phyloP scores from a whole-genome alignment of 1,284 basidiomycete genomes.

The Ganoderma boninense region DNA sequence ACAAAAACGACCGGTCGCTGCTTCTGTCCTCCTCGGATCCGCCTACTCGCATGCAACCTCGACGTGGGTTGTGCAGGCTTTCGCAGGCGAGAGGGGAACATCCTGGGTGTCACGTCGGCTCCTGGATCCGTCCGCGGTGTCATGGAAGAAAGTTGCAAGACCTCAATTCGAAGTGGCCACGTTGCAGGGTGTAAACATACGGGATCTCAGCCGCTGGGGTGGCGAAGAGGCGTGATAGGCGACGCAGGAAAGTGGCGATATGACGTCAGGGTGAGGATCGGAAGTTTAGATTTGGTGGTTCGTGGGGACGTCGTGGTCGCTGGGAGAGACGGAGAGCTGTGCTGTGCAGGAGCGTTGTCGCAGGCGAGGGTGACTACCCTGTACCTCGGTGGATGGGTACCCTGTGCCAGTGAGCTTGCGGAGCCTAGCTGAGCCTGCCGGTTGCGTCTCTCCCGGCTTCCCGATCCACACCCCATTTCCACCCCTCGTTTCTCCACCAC shows the following conservation, averaged over 20 bases:
- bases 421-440: not conserved
- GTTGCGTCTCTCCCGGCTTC: constrained; percentile 21
- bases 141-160: not conserved
- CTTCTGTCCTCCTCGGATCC: not conserved
- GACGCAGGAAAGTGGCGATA: not conserved
- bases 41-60: not conserved
- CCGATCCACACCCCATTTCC: constrained; percentile 27
- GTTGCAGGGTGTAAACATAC: constrained; percentile 9
- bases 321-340: not conserved
- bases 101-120: not conserved
- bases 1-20: constrained; percentile 17
- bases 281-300: constrained; percentile 24
- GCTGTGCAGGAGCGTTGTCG: not conserved
- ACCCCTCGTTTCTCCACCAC: constrained; percentile 33
- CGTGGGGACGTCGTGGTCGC: constrained; percentile 19
- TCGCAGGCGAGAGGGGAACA: not conserved
- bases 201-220: constrained; percentile 1
- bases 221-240: constrained; percentile 1
- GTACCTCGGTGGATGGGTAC: not conserved
- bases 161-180: constrained; percentile 7
- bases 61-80: not conserved
- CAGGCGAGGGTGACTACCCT: not conserved
- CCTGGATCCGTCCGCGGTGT: constrained; percentile 2
- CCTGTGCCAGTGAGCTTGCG: not conserved
- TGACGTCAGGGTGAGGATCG: constrained; percentile 31